Evolutionary conservation across 768 basidiomycete species (phyloP).

Genomic region (Leccinum subgranulosum): DNA sequence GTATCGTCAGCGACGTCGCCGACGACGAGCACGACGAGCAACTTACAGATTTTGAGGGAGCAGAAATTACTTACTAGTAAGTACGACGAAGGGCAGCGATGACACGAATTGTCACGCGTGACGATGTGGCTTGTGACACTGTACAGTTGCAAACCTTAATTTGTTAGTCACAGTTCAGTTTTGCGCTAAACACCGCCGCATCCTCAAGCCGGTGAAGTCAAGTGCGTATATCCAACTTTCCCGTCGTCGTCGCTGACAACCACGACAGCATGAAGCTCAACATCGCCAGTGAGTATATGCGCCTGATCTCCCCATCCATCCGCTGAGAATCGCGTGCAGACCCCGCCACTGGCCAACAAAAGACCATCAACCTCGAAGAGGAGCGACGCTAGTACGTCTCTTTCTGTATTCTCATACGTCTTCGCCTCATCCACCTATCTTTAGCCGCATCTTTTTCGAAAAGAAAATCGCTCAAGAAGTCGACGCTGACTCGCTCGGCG

Average conservation of each 20-base stretch:
- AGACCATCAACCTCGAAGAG: slow-evolving; percentile 91
- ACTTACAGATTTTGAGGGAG: slow-evolving; percentile 36
- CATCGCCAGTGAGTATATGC: slow-evolving; percentile 75
- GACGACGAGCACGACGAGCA: slow-evolving; percentile 14
- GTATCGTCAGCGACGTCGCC: slow-evolving; percentile 9
- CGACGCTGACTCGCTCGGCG: slow-evolving; percentile 83
- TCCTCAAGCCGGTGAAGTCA: slow-evolving; percentile 38
- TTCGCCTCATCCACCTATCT: neutral
- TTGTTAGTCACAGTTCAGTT: slow-evolving; percentile 25
- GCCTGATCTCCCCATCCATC: neutral
- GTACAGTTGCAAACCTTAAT: slow-evolving; percentile 64
- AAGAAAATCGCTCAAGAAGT: slow-evolving; percentile 97
- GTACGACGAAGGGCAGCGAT: slow-evolving; percentile 18
- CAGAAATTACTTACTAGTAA: neutral
- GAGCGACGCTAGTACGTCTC: slow-evolving; percentile 74
- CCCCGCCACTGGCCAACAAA: slow-evolving; percentile 97
- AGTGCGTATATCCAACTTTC: slow-evolving; percentile 9
- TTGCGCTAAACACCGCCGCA: neutral
- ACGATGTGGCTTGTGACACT: slow-evolving; percentile 40
- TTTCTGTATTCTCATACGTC: neutral
- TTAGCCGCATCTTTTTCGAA: slow-evolving; percentile 92
- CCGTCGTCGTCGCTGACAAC: neutral
- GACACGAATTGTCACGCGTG: slow-evolving; percentile 26
- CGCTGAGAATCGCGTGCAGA: slow-evolving; percentile 43
- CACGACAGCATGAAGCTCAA: slow-evolving; percentile 87